Evolutionary conservation across 2,329 filamentous ascomycete species (phyloP).

Genomic region (Cyanodermella asteris): DNA sequence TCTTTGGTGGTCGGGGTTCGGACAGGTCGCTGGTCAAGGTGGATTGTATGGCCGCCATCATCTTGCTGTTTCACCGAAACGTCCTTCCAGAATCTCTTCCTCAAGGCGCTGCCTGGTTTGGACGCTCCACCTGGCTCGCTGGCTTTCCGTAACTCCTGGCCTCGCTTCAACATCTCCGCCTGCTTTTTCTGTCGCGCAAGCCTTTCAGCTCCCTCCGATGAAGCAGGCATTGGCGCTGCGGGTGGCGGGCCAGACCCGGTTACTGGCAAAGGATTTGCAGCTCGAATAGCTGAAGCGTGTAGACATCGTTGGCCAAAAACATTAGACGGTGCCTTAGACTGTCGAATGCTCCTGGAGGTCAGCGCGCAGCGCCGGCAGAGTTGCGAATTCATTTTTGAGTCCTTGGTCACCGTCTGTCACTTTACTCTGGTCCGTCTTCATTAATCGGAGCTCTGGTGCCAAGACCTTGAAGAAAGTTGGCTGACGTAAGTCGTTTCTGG

Average conservation of each 20-base stretch:
- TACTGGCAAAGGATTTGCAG: conserved; percentile 34
- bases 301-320: conserved; percentile 4
- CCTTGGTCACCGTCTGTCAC: no score
- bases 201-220: conserved; percentile 25
- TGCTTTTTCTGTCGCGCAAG: conserved; percentile 28
- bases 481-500: no score
- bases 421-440: no score
- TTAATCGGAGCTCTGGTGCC: no score
- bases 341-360: no score
- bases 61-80: conserved; percentile 35
- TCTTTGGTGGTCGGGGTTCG: conserved; percentile 51
- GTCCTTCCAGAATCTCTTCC: conserved; percentile 75
- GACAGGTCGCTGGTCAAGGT: conserved; percentile 59
- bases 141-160: conserved; percentile 20
- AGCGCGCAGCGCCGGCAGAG: no score
- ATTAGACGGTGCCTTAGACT: no score
- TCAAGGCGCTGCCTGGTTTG: conserved; percentile 28
- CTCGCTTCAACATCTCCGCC: conserved; percentile 25
- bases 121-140: no score
- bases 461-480: no score
- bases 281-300: conserved; percentile 12
- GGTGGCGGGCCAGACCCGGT: conserved; percentile 39
- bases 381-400: no score
- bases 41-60: conserved; percentile 41
- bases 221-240: conserved; percentile 28